Conservation (phyloP, 192 early-diverging fungal genomes). For the Bifiguratus adelaidae region DNA sequence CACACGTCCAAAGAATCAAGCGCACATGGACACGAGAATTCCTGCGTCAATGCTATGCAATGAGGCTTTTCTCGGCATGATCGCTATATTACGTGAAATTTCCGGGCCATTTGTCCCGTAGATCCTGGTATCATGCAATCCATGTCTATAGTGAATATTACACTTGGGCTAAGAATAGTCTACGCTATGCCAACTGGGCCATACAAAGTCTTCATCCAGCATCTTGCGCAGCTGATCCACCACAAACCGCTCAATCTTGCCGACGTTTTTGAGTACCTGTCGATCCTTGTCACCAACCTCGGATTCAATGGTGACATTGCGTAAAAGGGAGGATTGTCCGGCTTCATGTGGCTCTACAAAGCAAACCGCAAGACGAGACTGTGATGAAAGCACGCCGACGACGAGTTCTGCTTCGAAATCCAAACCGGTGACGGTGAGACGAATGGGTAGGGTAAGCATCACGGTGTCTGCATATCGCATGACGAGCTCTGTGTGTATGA, state of each 20-base stretch:
- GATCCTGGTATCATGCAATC: no score
- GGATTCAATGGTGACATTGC: conserved; percentile 49
- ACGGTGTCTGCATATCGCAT: conserved; percentile 68
- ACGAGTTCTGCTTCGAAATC: conserved; percentile 61
- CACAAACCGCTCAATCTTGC: conserved; percentile 71
- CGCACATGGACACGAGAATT: no score
- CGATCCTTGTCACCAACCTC: conserved; percentile 54
- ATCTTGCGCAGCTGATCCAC: conserved; percentile 65
- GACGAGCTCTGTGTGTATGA: conserved; percentile 51
- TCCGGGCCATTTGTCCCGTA: no score
- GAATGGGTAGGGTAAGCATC: conserved; percentile 66
- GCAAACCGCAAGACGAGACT: conserved; percentile 54
- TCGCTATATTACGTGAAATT: no score
- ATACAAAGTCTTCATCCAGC: conserved; percentile 70
- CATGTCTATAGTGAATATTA: no score
- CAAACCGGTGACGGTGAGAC: conserved; percentile 54
- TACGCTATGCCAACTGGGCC: conserved; percentile 61
- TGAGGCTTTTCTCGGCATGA: no score
- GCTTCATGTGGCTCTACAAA: conserved; percentile 56
- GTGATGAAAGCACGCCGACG: conserved; percentile 45
- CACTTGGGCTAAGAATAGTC: no score
- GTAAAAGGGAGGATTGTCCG: conserved; percentile 33
- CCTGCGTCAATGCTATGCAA: no score
- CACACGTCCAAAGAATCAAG: no score
- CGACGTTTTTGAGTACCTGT: conserved; percentile 75